These are phyloP conservation scores for Salix suchowensis DNA, from an alignment of 345 rosid genomes.

Conservation along the genomic window DNA sequence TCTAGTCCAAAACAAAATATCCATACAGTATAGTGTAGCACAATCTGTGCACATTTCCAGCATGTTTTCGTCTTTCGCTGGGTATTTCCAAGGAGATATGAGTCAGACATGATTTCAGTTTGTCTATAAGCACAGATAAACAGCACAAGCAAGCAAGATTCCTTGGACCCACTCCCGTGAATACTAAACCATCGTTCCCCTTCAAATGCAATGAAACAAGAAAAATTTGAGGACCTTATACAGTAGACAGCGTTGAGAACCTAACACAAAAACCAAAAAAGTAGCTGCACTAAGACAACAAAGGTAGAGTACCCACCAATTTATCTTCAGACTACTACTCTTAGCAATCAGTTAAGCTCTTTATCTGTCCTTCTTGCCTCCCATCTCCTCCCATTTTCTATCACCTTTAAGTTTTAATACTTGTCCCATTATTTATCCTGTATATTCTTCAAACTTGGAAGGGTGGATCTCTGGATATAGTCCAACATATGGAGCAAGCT, in stretches of 20 bases:
- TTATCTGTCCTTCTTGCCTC: not conserved
- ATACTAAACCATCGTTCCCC: not conserved
- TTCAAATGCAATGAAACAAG: not conserved
- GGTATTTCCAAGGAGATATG: not conserved
- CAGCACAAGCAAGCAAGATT: not conserved
- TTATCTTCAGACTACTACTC: constrained; percentile 31
- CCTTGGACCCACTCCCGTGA: constrained; percentile 1
- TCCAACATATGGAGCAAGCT: constrained; percentile 36
- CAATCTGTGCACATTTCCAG: constrained; percentile 2
- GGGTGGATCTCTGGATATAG: not conserved
- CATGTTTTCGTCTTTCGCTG: constrained; percentile 2
- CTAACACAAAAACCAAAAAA: constrained; percentile 16
- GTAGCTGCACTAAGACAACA: constrained; percentile 26
- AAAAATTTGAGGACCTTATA: not conserved
- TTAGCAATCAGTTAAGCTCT: constrained; percentile 14
- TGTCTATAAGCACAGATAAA: constrained; percentile 10
- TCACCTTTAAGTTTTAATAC: not conserved
- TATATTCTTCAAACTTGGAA: not conserved
- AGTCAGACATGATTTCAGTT: constrained; percentile 3
- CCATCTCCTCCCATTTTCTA: not conserved
- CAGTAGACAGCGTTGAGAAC: constrained; percentile 11
- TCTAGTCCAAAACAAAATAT: not conserved
- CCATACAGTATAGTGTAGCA: not conserved
- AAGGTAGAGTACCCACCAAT: constrained; percentile 42
- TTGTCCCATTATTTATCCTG: not conserved